phyloP scores from a whole-genome alignment of 352 stramenopile species.

The Globisporangium recalcitrans region DNA sequence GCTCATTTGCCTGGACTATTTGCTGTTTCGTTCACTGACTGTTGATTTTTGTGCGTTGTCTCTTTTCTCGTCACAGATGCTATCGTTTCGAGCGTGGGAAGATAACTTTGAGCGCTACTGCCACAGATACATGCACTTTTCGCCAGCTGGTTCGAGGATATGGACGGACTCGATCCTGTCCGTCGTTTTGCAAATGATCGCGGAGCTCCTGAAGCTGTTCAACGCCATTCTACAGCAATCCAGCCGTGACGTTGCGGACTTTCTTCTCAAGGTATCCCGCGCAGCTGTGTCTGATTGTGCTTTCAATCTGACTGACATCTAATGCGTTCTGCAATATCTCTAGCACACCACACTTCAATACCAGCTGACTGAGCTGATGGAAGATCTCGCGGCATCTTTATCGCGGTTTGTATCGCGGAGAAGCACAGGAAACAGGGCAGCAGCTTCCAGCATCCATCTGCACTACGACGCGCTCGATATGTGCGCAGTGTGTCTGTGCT shows the following conservation, averaged over 20 bases:
- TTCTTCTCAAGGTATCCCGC: slow-evolving; percentile 28
- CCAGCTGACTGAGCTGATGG: slow-evolving; percentile 36
- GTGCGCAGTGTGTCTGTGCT: slow-evolving; percentile 11
- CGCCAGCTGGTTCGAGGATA: slow-evolving; percentile 6
- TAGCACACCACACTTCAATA: slow-evolving; percentile 43
- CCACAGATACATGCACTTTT: slow-evolving; percentile 24
- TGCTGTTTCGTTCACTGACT: background rate
- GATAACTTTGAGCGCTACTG: slow-evolving; percentile 25
- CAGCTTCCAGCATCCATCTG: background rate
- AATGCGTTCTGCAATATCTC: no score
- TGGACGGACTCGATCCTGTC: slow-evolving; percentile 36
- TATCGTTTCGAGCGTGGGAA: slow-evolving; percentile 40
- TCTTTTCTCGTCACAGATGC: slow-evolving; percentile 21
- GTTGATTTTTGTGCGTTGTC: background rate
- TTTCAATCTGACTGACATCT: background rate
- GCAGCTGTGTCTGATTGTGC: background rate
- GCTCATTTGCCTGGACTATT: background rate
- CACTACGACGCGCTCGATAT: slow-evolving; percentile 19
- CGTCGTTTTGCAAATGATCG: slow-evolving; percentile 30
- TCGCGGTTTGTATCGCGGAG: background rate
- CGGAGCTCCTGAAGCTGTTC: slow-evolving; percentile 33
- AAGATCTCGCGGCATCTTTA: slow-evolving; percentile 25
- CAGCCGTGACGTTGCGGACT: slow-evolving; percentile 18
- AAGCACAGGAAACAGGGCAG: background rate
- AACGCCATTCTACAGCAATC: slow-evolving; percentile 25